Conservation (phyloP, 192 early-diverging fungal species). For the Geranomyces variabilis region DNA sequence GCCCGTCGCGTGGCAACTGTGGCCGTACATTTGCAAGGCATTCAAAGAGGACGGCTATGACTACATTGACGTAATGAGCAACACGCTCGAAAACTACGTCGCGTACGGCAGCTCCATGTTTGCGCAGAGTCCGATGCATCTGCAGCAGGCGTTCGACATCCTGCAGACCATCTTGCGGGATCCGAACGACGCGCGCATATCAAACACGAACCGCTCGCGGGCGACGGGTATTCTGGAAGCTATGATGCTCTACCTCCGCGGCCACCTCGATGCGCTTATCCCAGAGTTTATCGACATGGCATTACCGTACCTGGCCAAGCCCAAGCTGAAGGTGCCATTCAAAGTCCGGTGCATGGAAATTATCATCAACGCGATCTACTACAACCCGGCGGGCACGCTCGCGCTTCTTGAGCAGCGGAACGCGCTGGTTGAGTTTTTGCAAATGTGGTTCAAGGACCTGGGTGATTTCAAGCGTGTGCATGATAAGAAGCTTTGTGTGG, state of each 20-base stretch:
- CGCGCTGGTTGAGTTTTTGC: constrained; percentile 79
- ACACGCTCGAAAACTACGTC: constrained; percentile 90
- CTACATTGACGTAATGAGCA: constrained; percentile 89
- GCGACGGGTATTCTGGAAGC: constrained; percentile 87
- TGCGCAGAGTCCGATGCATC: constrained; percentile 65
- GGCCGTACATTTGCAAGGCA: constrained; percentile 73
- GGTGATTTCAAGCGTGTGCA: constrained; percentile 82
- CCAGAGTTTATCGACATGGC: constrained; percentile 73
- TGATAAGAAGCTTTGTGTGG: constrained; percentile 92
- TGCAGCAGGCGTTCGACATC: constrained; percentile 80
- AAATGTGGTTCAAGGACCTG: constrained; percentile 73
- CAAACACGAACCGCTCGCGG: constrained; percentile 78
- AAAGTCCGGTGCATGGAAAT: constrained; percentile 79
- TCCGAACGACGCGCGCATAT: constrained; percentile 74
- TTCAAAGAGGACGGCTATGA: constrained; percentile 84
- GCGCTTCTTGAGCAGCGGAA: constrained; percentile 75
- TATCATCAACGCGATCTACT: constrained; percentile 83
- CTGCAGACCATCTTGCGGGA: constrained; percentile 67
- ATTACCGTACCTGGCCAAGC: constrained; percentile 64
- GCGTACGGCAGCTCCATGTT: constrained; percentile 83
- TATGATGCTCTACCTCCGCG: constrained; percentile 81
- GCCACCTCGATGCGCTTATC: constrained; percentile 74
- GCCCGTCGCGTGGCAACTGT: constrained; percentile 81
- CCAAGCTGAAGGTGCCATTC: constrained; percentile 65
- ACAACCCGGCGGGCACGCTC: constrained; percentile 81